Evolutionary conservation across 1,139 yeast species (phyloP).

Genomic region (Debaryomyces robertsiae): DNA sequence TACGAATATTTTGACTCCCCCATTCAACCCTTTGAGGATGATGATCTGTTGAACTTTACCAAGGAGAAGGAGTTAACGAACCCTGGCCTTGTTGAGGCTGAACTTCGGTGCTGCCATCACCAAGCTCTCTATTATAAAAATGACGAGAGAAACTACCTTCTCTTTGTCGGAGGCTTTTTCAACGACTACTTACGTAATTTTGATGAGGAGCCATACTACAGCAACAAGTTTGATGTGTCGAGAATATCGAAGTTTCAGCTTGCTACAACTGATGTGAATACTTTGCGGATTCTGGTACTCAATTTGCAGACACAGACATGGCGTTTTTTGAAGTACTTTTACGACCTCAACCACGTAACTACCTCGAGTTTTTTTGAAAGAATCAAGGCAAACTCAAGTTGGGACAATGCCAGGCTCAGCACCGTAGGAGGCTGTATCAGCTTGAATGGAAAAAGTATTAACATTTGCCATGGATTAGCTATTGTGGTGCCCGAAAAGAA

Average conservation of each 20-base stretch:
- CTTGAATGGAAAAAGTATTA: slow-evolving; percentile 39
- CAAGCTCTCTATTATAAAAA: slow-evolving; percentile 38
- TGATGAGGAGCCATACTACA: slow-evolving; percentile 32
- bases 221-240: slow-evolving; percentile 41
- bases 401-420: slow-evolving; percentile 35
- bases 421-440: slow-evolving; percentile 38
- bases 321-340: slow-evolving; percentile 41
- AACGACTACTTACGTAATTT: slow-evolving; percentile 39
- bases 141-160: slow-evolving; percentile 40
- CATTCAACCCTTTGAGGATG: slow-evolving; percentile 33
- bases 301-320: slow-evolving; percentile 48
- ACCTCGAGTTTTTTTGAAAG: slow-evolving; percentile 26
- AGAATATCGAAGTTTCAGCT: slow-evolving; percentile 36
- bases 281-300: slow-evolving; percentile 38
- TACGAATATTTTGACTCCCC: slow-evolving; percentile 39
- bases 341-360: slow-evolving; percentile 31
- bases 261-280: slow-evolving; percentile 29
- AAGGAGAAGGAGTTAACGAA: slow-evolving; percentile 28
- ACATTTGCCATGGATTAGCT: slow-evolving; percentile 42
- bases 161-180: slow-evolving; percentile 45
- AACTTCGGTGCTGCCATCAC: slow-evolving; percentile 47
- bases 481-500: slow-evolving; percentile 34
- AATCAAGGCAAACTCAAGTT: slow-evolving; percentile 24
- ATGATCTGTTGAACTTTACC: slow-evolving; percentile 23
- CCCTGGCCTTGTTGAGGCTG: slow-evolving; percentile 43